Base-by-base conservation (phyloP, 139 green algal genomes). In the Volvox reticuliferus region DNA sequence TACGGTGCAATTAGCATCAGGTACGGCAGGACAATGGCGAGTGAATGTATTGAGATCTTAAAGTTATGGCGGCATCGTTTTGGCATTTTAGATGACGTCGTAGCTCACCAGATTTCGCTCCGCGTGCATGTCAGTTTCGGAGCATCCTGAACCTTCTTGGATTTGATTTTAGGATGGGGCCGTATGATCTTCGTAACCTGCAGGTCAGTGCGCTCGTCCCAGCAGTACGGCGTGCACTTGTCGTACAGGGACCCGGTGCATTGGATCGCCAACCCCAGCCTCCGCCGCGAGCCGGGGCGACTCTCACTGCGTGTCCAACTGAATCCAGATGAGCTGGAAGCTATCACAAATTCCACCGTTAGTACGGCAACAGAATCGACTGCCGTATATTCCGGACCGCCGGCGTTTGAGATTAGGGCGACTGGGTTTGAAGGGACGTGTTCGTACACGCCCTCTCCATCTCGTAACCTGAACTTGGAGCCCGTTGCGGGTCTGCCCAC, bases 211-310 rank as follows among this genome's bases (percentile, higher is more conserved):
- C 55, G 80, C 16, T 50, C 80, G 6, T 55, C 30, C 26, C 26
- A 73, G 28, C 50, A 50, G 80, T 61, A 87, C 82, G 55, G 18
- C 55, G 37, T 87, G 32, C 82, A 67, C 20, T 19, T 88, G 35
- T 65, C 82, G 65, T 65, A 75, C 37, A 65, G 63, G 20, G 68
- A 89, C 1, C 68, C 84, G 2, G 2, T 44, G 13, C 36, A 81
- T 1, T 89, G 84, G 84, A 26, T 20, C 1, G 12, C 24, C 67
- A 89, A 89, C 84, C 84, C 68, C 37, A 81, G 68, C 84, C 28
- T 81, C 12, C 68, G 84, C 0, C 84, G 84, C 2, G 84, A 89
- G 84, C 84, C 84, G 14, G 84, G 36, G 0, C 67, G 84, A 6
- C 36, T 89, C 22, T 24, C 26, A 9, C 36, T 26, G 2, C 3